phyloP scores from a whole-genome alignment of 1,139 yeast genomes.

The Groenewaldozyma sp. region DNA sequence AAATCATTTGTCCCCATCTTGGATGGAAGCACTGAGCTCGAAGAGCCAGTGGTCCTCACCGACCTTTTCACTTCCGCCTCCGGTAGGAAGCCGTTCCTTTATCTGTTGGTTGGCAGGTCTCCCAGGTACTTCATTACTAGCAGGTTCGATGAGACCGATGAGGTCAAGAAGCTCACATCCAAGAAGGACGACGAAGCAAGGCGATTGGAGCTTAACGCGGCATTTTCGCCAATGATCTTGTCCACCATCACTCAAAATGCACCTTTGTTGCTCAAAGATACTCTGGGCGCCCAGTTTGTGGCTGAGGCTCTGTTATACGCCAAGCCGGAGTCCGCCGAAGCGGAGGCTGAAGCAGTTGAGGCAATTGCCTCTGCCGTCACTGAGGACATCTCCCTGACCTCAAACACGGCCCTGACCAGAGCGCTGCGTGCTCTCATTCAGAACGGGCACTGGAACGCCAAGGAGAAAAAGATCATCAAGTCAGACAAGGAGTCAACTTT shows the following conservation, averaged over 20 bases:
- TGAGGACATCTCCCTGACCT: slow-evolving; percentile 50
- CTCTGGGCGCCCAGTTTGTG: slow-evolving; percentile 75
- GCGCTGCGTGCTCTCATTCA: slow-evolving; percentile 71
- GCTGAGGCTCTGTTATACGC: slow-evolving; percentile 63
- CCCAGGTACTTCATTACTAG: slow-evolving; percentile 79
- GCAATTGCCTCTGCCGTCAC: slow-evolving; percentile 41
- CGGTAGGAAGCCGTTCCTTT: slow-evolving; percentile 83
- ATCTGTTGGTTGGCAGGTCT: slow-evolving; percentile 68
- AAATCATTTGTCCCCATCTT: slow-evolving; percentile 52
- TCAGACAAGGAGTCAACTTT: slow-evolving; percentile 73
- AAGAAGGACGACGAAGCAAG: slow-evolving; percentile 79
- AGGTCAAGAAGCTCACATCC: slow-evolving; percentile 52
- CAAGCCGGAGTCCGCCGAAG: slow-evolving; percentile 38
- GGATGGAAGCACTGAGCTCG: slow-evolving; percentile 13
- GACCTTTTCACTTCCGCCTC: slow-evolving; percentile 60
- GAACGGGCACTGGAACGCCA: slow-evolving; percentile 61
- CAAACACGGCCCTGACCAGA: slow-evolving; percentile 66
- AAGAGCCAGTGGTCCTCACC: slow-evolving; percentile 38
- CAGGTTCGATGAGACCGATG: slow-evolving; percentile 51
- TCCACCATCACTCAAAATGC: slow-evolving; percentile 43
- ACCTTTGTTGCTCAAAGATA: slow-evolving; percentile 48
- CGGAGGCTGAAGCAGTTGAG: slow-evolving; percentile 50
- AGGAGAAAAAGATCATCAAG: slow-evolving; percentile 42
- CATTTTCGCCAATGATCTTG: slow-evolving; percentile 60
- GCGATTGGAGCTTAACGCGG: slow-evolving; percentile 56